phyloP scores from a whole-genome alignment of 1,284 basidiomycete genomes.

The Pulveroboletus ridleyi region DNA sequence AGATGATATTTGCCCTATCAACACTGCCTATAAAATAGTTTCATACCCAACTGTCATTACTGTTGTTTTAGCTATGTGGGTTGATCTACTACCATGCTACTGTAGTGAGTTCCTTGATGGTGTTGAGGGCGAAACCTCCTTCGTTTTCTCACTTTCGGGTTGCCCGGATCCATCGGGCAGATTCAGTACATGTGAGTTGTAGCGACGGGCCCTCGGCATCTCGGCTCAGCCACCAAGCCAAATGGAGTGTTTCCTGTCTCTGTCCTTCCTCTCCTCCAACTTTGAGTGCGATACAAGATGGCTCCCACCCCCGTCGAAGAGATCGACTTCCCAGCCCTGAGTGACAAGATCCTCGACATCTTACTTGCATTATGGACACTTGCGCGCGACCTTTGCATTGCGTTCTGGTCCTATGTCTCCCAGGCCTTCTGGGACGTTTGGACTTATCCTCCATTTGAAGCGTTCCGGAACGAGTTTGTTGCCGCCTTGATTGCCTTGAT shows the following conservation, averaged over 20 bases:
- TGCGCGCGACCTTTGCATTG: constrained; percentile 12
- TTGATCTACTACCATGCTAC: no score
- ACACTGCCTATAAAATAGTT: constrained; percentile 32
- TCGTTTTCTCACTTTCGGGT: constrained; percentile 33
- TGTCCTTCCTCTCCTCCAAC: background rate
- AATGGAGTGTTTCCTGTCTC: no score
- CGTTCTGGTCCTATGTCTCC: constrained; percentile 23
- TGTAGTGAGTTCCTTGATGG: constrained; percentile 59
- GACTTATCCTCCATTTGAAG: constrained; percentile 35
- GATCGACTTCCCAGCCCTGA: constrained; percentile 27
- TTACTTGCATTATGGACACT: constrained; percentile 26
- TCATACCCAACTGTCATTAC: constrained; percentile 32
- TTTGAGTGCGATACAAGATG: constrained; percentile 18
- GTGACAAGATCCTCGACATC: constrained; percentile 23
- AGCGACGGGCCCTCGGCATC: no score
- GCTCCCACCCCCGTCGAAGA: constrained; percentile 27
- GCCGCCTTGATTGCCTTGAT: constrained; percentile 19
- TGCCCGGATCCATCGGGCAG: no score
- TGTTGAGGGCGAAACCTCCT: constrained; percentile 80
- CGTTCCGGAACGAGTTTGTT: constrained; percentile 29
- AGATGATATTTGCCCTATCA: no score
- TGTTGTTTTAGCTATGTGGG: constrained; percentile 25
- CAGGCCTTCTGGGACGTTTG: constrained; percentile 23
- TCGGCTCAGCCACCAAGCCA: no score
- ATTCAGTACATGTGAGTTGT: no score